Evolutionary conservation across 345 rosid genomes (phyloP).

Genomic region (Barbarea vulgaris): DNA sequence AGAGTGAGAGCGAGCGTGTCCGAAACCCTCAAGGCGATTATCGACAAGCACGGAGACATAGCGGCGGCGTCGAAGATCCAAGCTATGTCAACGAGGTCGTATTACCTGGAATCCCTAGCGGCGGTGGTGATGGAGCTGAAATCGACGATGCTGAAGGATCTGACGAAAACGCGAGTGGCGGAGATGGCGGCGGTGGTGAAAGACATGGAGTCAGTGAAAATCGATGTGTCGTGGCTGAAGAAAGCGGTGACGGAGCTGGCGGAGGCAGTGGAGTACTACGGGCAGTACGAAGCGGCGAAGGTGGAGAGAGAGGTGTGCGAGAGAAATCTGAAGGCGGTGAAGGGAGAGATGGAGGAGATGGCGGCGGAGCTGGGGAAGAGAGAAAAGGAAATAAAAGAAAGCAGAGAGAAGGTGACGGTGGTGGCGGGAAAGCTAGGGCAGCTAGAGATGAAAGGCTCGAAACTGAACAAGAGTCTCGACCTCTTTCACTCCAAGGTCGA

Average conservation of each 20-base stretch:
- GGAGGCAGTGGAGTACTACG: slow-evolving; percentile 51
- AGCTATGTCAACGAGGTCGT: slow-evolving; percentile 58
- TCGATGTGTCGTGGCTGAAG: slow-evolving; percentile 65
- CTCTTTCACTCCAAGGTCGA: slow-evolving; percentile 41
- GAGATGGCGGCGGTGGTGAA: slow-evolving; percentile 72
- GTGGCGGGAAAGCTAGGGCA: slow-evolving; percentile 44
- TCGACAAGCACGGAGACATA: slow-evolving; percentile 72
- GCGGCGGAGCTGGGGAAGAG: slow-evolving; percentile 47
- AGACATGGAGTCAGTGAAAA: slow-evolving; percentile 70
- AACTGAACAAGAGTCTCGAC: slow-evolving; percentile 43
- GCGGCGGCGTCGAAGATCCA: slow-evolving; percentile 62
- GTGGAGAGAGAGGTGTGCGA: slow-evolving; percentile 51
- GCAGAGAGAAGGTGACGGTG: slow-evolving; percentile 46
- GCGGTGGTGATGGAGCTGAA: slow-evolving; percentile 68
- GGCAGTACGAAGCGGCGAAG: slow-evolving; percentile 47
- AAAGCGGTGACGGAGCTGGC: slow-evolving; percentile 48
- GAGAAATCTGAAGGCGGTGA: slow-evolving; percentile 40
- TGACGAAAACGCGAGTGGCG: slow-evolving; percentile 58
- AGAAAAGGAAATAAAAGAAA: slow-evolving; percentile 53
- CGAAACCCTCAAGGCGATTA: slow-evolving; percentile 51
- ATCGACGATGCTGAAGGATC: slow-evolving; percentile 45
- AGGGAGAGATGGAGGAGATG: slow-evolving; percentile 52
- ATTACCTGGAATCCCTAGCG: slow-evolving; percentile 69
- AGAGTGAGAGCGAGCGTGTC: slow-evolving; percentile 55
- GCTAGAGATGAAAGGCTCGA: slow-evolving; percentile 50